phyloP scores from a whole-genome alignment of 1,284 basidiomycete genomes.

The Rhizoctonia solani region DNA sequence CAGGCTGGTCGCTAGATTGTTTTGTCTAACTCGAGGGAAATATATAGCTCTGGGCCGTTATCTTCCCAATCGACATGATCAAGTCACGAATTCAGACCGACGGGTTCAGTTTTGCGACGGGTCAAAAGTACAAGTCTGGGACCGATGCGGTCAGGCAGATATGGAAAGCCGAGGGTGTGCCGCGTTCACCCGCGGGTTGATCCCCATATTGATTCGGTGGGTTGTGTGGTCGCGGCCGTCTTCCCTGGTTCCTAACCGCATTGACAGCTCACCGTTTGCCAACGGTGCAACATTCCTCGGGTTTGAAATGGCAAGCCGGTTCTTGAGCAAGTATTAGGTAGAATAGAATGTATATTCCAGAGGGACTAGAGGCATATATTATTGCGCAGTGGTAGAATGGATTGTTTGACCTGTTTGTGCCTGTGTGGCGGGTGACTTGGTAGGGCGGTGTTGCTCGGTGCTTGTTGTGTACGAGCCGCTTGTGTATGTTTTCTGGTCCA shows the following conservation, averaged over 20 bases:
- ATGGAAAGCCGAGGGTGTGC: conserved; percentile 78
- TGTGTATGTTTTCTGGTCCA: conserved; percentile 26
- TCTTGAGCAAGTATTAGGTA: conserved; percentile 8
- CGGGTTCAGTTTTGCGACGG: conserved; percentile 71
- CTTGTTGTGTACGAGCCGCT: conserved; percentile 32
- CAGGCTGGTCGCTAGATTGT: conserved; percentile 2
- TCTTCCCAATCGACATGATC: conserved; percentile 93
- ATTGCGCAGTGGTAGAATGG: neutral
- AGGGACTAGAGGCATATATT: neutral
- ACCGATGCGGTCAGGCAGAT: conserved; percentile 82
- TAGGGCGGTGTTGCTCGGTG: conserved; percentile 28
- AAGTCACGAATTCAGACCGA: conserved; percentile 97
- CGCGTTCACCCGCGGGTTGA: conserved; percentile 89
- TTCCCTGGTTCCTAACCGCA: conserved; percentile 39
- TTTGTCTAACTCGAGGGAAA: conserved; percentile 33
- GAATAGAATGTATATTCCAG: neutral
- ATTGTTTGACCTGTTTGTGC: neutral
- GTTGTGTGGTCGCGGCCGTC: conserved; percentile 41
- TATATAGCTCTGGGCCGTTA: conserved; percentile 74
- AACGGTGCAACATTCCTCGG: conserved; percentile 94
- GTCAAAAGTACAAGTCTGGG: conserved; percentile 80
- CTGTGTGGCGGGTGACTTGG: conserved; percentile 18
- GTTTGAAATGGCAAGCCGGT: conserved; percentile 82
- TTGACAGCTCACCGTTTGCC: conserved; percentile 76
- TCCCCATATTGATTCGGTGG: conserved; percentile 88